These are phyloP conservation scores for Vigna trinervia DNA, from an alignment of 306 rosid species.

Conservation along the genomic window DNA sequence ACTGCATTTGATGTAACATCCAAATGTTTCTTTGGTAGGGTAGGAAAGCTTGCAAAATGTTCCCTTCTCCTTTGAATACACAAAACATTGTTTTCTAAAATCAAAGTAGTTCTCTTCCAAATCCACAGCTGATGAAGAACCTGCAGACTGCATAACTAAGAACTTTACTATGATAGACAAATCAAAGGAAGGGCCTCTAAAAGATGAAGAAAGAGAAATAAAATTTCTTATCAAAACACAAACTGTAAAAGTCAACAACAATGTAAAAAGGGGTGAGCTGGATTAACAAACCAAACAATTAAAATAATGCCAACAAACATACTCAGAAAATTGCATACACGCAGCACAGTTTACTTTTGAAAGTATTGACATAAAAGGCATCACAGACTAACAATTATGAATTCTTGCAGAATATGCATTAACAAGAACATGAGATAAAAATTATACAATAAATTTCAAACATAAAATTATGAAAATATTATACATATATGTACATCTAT, in stretches of 20 bases:
- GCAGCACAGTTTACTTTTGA: constrained; percentile 6
- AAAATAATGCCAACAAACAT: constrained; percentile 3
- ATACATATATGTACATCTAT: not conserved
- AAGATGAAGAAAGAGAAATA: not conserved
- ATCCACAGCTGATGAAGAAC: constrained; percentile 63
- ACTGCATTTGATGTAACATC: constrained; percentile 77
- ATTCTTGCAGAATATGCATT: not conserved
- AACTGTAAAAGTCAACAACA: not conserved
- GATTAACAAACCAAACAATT: not conserved
- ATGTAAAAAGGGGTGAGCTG: constrained; percentile 34
- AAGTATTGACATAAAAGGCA: constrained; percentile 27
- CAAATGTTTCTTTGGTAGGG: constrained; percentile 89
- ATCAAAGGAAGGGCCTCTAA: constrained; percentile 30
- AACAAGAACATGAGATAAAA: constrained; percentile 4
- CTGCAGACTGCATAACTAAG: constrained; percentile 67
- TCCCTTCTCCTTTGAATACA: constrained; percentile 74
- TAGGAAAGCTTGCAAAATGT: constrained; percentile 87
- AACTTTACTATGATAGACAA: constrained; percentile 30
- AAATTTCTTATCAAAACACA: too few species aligned
- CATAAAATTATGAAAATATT: constrained; percentile 5
- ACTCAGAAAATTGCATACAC: constrained; percentile 7
- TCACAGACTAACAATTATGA: not conserved
- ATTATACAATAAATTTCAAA: not conserved
- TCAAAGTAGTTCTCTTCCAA: constrained; percentile 88
- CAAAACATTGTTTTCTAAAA: constrained; percentile 90